Evolutionary conservation across 805 yeast species (phyloP), one percentile per base, ranked within the genome.

Genomic region (Spathaspora gorwiae): DNA sequence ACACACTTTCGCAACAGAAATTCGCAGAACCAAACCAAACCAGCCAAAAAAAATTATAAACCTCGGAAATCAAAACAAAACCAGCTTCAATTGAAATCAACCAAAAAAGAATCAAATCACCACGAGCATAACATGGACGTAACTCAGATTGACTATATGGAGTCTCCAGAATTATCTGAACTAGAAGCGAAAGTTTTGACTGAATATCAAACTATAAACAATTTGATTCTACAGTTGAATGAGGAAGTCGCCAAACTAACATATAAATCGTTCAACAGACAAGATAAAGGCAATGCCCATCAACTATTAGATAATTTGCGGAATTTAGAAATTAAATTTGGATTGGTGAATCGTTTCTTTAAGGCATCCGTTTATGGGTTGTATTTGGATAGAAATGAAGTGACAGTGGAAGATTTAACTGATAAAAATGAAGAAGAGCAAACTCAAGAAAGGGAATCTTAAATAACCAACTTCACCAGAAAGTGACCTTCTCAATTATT

Each of bases 351-450:
- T 42, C 83, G 89, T 1, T 60, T 82, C 37, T 75, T 84, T 61
- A 81, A 83, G 51, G 83, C 86, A 5, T 84, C 89, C 3, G 87
- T 84, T 4, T 84, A 84, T 56, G 77, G 83, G 13, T 65, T 84
- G 42, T 76, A 81, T 45, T 57, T 81, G 32, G 32, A 33, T 39
- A 42, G 31, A 45, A 50, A 30, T 39, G 44, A 36, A 33, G 38
- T 38, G 33, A 35, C 13, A 39, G 44, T 30, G 44, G 48, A 40
- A 26, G 47, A 38, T 27, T 40, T 35, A 6, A 26, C 13, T n/a
- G 12, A 30, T 32, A 13, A 39, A 19, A 31, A 39, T 32, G 24
- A 34, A 14, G 37, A 40, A 34, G 26, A 29, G 12, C 9, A 29
- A 29, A 9, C 32, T 29, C 32, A 9, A 9, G 32, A 29, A 29